A percentile compares a stretch with the other conserved stretches of the same genome.
These are phyloP conservation scores for Micractinium sp. DNA, from an alignment of 139 green algal species.

Conservation along the genomic window DNA sequence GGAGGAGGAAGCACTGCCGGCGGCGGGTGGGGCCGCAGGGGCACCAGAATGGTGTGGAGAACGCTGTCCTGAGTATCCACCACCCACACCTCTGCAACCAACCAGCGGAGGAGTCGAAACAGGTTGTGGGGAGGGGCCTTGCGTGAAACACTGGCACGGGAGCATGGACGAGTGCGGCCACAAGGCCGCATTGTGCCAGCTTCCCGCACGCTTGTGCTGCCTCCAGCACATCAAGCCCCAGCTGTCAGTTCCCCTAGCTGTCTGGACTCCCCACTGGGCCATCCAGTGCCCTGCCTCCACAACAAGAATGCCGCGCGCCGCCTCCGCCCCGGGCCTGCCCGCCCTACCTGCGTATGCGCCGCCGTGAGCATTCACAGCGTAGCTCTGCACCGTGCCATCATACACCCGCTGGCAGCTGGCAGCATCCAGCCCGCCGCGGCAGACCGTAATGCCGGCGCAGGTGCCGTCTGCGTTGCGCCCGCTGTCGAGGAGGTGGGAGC, in stretches of 20 bases:
- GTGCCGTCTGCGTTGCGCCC: neutral
- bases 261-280: neutral
- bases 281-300: no score
- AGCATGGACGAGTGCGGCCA: no score
- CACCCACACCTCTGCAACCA: constrained; percentile 17
- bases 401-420: constrained; percentile 5
- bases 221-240: no score
- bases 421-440: neutral
- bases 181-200: no score
- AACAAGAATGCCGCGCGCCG: no score
- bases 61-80: neutral
- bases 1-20: neutral
- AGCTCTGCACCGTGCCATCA: neutral
- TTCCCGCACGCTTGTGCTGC: no score
- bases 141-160: no score
- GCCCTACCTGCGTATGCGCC: neutral
- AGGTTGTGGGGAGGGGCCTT: no score
- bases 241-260: no score
- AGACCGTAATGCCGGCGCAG: neutral
- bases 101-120: no score
- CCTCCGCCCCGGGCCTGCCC: neutral
- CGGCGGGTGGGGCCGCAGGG: neutral
- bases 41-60: constrained; percentile 15
- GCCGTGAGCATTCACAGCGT: neutral
- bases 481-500: neutral